phyloP scores from a whole-genome alignment of 163 green algal species.

The Chloroidium sp. region DNA sequence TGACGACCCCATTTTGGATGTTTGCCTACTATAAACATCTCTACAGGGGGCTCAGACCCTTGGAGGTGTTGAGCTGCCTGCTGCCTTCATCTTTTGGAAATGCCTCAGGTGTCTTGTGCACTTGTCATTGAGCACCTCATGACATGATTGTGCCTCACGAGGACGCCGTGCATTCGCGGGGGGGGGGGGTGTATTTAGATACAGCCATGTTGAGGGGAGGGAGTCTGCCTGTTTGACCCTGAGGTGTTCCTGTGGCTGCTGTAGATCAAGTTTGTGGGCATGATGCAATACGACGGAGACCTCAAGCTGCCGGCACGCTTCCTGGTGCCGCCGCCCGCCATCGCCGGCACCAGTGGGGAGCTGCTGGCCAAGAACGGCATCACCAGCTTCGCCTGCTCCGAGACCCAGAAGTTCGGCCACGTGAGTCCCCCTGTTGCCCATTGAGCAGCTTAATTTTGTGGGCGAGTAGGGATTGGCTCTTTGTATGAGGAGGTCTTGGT shows the following conservation, averaged over 20 bases:
- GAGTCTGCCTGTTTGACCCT: no score
- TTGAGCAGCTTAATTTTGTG: background rate
- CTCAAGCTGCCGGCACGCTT: conserved; percentile 84
- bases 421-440: background rate
- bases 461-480: no score
- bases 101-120: no score
- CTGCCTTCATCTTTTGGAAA: background rate
- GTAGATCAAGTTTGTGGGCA: conserved; percentile 62
- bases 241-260: no score
- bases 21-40: background rate
- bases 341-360: conserved; percentile 53
- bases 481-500: no score
- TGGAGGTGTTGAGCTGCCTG: background rate
- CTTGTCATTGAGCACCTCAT: no score
- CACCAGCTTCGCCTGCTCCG: conserved; percentile 78
- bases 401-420: conserved; percentile 92
- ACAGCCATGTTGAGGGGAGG: no score
- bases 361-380: conserved; percentile 75
- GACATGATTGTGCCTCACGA: no score
- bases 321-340: conserved; percentile 87
- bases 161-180: no score
- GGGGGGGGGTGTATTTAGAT: background rate
- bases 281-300: conserved; percentile 97
- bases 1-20: no score
- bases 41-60: background rate